phyloP scores from a whole-genome alignment of 75 land plant species.

The Cryptomeria japonica region DNA sequence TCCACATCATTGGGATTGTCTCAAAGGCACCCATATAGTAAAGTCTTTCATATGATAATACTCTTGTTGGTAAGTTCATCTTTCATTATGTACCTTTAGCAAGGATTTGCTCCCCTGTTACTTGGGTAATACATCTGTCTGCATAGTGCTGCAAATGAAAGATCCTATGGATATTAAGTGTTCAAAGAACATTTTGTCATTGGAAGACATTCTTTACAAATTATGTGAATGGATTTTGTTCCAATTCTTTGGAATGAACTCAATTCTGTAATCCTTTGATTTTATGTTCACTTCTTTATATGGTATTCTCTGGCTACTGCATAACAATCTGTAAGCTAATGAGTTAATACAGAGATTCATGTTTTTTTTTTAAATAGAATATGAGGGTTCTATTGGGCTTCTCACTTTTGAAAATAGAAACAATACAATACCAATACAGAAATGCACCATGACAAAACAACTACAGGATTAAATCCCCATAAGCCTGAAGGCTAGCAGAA shows the following conservation, averaged over 20 bases:
- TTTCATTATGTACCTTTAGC: not conserved
- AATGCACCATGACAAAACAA: too few relatives aligned
- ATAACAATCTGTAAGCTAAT: not conserved
- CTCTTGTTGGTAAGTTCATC: not conserved
- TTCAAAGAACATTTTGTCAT: not conserved
- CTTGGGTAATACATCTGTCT: not conserved
- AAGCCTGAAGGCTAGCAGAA: too few relatives aligned
- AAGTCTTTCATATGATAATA: not conserved
- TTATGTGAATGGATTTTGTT: not conserved
- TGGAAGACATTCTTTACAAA: not conserved
- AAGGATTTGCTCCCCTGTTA: not conserved
- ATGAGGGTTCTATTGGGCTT: too few relatives aligned
- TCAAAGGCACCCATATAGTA: not conserved
- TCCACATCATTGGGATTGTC: not conserved
- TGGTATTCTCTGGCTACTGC: not conserved
- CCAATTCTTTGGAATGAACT: not conserved
- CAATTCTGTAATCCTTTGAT: not conserved
- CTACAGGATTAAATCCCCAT: too few relatives aligned
- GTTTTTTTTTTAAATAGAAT: too few relatives aligned
- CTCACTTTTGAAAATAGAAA: too few relatives aligned
- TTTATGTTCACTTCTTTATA: not conserved
- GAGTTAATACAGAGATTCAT: not conserved
- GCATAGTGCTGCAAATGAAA: not conserved
- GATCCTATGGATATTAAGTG: not conserved
- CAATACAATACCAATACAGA: too few relatives aligned